Percentiles rank a stretch among this genome's conserved stretches.
These are phyloP conservation scores for Syzygium malaccense DNA, from an alignment of 441 rosid genomes.

Conservation along the genomic window DNA sequence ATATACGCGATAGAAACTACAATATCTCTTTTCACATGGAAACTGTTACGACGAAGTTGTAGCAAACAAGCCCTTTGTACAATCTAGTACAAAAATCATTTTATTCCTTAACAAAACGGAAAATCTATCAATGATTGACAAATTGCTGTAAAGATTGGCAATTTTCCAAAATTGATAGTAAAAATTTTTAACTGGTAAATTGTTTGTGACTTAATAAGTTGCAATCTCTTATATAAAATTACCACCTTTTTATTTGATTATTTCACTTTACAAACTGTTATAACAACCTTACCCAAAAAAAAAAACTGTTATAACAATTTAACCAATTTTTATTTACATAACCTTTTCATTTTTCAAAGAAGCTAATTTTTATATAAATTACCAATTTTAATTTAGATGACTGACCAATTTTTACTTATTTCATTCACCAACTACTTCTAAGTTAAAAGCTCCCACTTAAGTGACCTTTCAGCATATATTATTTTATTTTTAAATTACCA, in stretches of 20 bases:
- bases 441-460: not conserved
- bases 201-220: not conserved
- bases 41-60: rapidly evolving
- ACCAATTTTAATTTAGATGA: not conserved
- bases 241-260: not conserved
- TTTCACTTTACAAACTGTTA: not conserved
- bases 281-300: too few species aligned
- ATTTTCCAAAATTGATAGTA: not conserved
- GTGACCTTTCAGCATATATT: not conserved
- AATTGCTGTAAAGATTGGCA: not conserved
- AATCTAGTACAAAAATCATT: not conserved
- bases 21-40: not conserved
- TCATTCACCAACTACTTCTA: not conserved
- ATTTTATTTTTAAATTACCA: not conserved
- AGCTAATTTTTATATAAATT: not conserved
- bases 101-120: not conserved
- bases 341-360: not conserved
- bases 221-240: not conserved
- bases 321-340: not conserved
- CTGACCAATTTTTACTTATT: not conserved
- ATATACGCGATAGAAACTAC: not conserved
- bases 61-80: rapidly evolving
- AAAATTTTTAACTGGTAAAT: not conserved
- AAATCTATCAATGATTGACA: not conserved
- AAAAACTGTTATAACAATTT: not conserved